A percentile compares a stretch with the other conserved stretches of the same genome.
Conservation (phyloP, 352 stramenopile species). For the Phytophthora cactorum region DNA sequence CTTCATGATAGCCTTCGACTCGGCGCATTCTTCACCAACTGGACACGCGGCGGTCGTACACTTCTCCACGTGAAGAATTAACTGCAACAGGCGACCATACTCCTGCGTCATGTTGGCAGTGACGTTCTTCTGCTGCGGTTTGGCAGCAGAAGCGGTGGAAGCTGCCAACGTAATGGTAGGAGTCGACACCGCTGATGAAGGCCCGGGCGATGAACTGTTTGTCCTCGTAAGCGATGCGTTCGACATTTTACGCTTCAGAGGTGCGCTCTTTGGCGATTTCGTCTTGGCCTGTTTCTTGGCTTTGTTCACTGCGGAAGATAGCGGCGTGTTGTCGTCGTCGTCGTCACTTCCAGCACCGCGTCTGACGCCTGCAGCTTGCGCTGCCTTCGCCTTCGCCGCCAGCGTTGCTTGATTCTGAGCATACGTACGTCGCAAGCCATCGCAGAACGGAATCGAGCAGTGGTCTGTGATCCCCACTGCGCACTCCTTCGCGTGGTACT, state of each 20-base stretch:
- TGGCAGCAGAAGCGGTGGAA: slow-evolving; percentile 17
- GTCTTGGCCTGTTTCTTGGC: slow-evolving; percentile 66
- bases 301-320: slow-evolving; percentile 73
- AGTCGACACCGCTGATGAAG: slow-evolving; percentile 27
- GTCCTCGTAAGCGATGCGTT: slow-evolving; percentile 27
- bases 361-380: slow-evolving; percentile 21
- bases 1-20: slow-evolving; percentile 77
- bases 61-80: slow-evolving; percentile 88
- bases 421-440: slow-evolving; percentile 69
- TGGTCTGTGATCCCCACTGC: slow-evolving; percentile 60
- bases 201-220: slow-evolving; percentile 27
- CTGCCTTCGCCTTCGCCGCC: slow-evolving; percentile 40
- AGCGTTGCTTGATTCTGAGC: slow-evolving; percentile 46
- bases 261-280: slow-evolving; percentile 65
- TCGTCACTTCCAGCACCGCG: slow-evolving; percentile 47
- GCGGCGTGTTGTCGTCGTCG: slow-evolving; percentile 77
- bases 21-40: slow-evolving; percentile 76
- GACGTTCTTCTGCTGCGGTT: slow-evolving; percentile 47
- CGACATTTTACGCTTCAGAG: slow-evolving; percentile 32
- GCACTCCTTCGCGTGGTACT: slow-evolving; percentile 87
- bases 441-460: slow-evolving; percentile 87
- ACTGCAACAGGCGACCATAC: slow-evolving; percentile 83
- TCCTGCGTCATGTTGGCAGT: slow-evolving; percentile 79
- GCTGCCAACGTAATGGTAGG: slow-evolving; percentile 9
- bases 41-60: slow-evolving; percentile 66